Evolutionary conservation across 116 monocot genomes (phyloP), one percentile per base, ranked within the genome.

Genomic region (Iris pallida): DNA sequence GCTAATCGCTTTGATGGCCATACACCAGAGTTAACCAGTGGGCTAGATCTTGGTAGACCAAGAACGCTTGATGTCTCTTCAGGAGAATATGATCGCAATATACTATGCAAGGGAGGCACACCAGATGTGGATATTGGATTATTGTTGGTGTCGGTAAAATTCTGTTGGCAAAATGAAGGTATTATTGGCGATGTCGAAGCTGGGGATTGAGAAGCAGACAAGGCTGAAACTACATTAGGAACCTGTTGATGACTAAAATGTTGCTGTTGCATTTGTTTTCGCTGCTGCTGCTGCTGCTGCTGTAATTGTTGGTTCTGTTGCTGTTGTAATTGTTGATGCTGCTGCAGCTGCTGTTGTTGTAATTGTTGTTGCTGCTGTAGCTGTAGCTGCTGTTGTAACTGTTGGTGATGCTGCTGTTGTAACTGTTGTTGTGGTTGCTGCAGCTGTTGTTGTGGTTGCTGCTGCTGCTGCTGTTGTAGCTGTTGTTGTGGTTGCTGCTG

Each of bases 1-100:
- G 83, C 85, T 46, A 84, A 62, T 46, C 89, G 70, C 71, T 96
- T 96, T 13, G 82, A 86, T 13, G 84, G 57, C 89, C 92, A 92
- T 4, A 57, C 57, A 65, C 63, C 71, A 16, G 81, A 81, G 59
- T 77, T 42, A 9, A 76, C 51, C 48, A 83, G 4, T 42, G 79
- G 70, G 57, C 20, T 80, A 40, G 76, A 67, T 64, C 72, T 81
- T 46, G 87, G 76, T 67, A 67, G 53, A 45, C 80, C 48, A 62
- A 82, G 71, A 77, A 83, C 42, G 11, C 69, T 67, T 30, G 81
- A 66, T 65, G 86, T 20, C 71, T 89, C 89, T 60, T 92, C 96
- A 53, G 81, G 66, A 55, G 89, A 81, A 69, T 83, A 87, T 16
- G 89, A 67, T n/a, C 74, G 71, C 66, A 91, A 80, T 43, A 79